Conservation (phyloP, 371 early-diverging fungal genomes). For the Rhizopus stolonifer region DNA sequence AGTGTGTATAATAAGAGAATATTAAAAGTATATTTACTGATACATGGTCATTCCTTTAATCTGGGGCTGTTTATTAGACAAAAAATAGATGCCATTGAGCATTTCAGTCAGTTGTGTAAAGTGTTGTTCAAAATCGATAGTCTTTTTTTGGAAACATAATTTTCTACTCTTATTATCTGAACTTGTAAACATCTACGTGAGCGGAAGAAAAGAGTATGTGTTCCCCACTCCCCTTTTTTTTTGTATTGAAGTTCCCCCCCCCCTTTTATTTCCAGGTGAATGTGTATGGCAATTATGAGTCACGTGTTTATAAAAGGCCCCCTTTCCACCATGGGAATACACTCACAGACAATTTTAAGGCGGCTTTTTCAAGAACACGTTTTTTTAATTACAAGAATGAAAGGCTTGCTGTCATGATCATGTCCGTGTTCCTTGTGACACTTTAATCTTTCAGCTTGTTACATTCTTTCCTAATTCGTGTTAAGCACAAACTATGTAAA, state of each 20-base stretch:
- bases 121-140: slow-evolving; percentile 60
- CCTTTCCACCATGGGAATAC: no score
- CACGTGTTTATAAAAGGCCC: not conserved
- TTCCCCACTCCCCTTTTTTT: not conserved
- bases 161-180: not conserved
- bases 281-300: not conserved
- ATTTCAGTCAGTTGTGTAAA: slow-evolving; percentile 54
- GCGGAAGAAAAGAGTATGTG: not conserved
- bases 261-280: no score
- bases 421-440: no score
- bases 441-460: no score
- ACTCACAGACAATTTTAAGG: no score
- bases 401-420: no score
- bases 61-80: slow-evolving; percentile 38
- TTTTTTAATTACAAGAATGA: no score
- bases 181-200: not conserved
- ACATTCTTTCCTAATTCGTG: no score
- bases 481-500: no score
- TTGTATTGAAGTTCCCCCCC: no score
- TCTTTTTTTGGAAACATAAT: slow-evolving; percentile 48
- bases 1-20: not conserved
- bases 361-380: no score
- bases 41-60: slow-evolving; percentile 75
- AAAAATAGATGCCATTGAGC: slow-evolving; percentile 59
- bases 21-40: slow-evolving; percentile 50